A percentile compares a stretch with the other conserved stretches of the same genome.
Conservation (phyloP, 2,329 filamentous ascomycete species). For the Amesomyces nigricolor region DNA sequence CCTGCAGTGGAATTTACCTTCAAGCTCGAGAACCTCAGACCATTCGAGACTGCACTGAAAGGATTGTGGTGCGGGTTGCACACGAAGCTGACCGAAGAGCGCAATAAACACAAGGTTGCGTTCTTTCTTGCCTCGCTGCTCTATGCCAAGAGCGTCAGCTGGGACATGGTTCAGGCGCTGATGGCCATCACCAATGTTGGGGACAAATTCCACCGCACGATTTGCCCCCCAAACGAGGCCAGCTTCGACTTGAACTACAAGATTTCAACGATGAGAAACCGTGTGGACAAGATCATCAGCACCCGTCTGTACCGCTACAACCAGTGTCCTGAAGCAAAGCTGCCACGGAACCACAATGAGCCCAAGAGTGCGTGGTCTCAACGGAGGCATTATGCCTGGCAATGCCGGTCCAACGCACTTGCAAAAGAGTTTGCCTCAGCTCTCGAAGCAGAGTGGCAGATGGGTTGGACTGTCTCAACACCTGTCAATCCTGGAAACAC, state of each 20-base stretch:
- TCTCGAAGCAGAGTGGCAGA: slow-evolving; percentile 4
- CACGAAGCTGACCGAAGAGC: neutral
- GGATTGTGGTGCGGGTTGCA: slow-evolving; percentile 18
- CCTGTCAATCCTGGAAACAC: neutral
- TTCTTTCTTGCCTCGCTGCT: slow-evolving; percentile 19
- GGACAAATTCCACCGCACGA: neutral
- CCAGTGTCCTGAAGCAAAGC: slow-evolving; percentile 2
- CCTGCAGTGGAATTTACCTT: slow-evolving; percentile 8
- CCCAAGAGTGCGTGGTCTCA: neutral
- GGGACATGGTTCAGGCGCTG: slow-evolving; percentile 16
- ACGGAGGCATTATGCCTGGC: slow-evolving; percentile 4
- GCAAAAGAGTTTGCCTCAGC: neutral
- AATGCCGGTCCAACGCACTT: neutral
- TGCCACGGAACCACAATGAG: neutral
- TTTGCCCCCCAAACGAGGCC: slow-evolving; percentile 8
- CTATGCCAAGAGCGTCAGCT: slow-evolving; percentile 3
- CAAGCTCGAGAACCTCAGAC: neutral
- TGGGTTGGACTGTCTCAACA: slow-evolving; percentile 4
- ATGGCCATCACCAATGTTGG: slow-evolving; percentile 11
- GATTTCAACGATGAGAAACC: neutral
- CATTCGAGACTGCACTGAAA: neutral
- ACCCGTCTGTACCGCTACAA: neutral
- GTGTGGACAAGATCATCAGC: neutral
- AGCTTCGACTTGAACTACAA: slow-evolving; percentile 9
- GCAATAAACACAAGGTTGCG: slow-evolving; percentile 13